These are phyloP conservation scores for Ophiostoma sp. DNA, from an alignment of 2,329 filamentous ascomycete species.

Conservation along the genomic window DNA sequence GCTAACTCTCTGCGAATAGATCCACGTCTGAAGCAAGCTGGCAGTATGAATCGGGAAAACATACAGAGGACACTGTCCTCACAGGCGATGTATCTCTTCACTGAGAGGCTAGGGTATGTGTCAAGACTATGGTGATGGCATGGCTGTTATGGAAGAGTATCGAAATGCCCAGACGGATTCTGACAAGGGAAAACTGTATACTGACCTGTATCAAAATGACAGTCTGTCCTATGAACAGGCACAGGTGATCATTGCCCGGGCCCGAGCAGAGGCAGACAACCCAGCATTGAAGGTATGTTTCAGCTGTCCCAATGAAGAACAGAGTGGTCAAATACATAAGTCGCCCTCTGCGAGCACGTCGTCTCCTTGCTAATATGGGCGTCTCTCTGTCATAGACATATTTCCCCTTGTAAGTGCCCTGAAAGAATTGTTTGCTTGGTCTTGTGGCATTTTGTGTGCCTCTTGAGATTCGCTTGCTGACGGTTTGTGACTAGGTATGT, in stretches of 20 bases:
- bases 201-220: conserved; percentile 2
- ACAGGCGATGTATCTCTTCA: conserved; percentile 53
- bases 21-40: conserved; percentile 49
- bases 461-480: not conserved
- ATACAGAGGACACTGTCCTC: conserved; percentile 51
- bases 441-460: not conserved
- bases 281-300: conserved; percentile 49
- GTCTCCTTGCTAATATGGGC: not conserved
- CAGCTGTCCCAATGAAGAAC: too few relatives aligned
- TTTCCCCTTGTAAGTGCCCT: conserved; percentile 45
- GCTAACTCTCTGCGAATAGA: conserved; percentile 35
- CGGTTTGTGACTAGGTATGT: conserved; percentile 41
- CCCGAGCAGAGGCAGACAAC: conserved; percentile 49
- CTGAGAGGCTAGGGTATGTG: conserved; percentile 44
- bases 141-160: not conserved
- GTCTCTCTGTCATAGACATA: conserved; percentile 45
- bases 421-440: not conserved
- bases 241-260: conserved; percentile 51
- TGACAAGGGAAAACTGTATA: too few relatives aligned
- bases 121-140: not conserved
- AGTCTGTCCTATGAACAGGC: conserved; percentile 57
- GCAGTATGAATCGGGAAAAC: conserved; percentile 49
- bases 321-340: not conserved
- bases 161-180: too few relatives aligned
- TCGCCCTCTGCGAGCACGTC: not conserved